These are phyloP conservation scores for Fusarium caatingaense DNA, from an alignment of 2,329 filamentous ascomycete genomes.

Conservation along the genomic window DNA sequence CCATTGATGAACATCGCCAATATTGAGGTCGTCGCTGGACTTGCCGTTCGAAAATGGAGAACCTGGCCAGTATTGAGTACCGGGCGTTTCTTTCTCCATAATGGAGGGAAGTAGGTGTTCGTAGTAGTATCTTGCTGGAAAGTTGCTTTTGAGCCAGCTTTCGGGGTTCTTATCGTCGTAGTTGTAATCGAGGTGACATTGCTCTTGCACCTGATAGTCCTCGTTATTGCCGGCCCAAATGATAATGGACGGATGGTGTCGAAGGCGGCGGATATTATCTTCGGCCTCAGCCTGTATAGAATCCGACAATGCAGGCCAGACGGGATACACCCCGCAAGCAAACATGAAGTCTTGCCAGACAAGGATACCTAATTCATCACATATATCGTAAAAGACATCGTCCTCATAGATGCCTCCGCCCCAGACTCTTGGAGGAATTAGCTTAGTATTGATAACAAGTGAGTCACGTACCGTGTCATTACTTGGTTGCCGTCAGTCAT, in stretches of 20 bases:
- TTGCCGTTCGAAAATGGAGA: conserved; percentile 67
- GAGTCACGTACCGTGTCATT: conserved; percentile 27
- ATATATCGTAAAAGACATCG: conserved; percentile 73
- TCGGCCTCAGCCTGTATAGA: conserved; percentile 70
- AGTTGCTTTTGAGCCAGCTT: conserved; percentile 79
- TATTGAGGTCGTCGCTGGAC: not conserved
- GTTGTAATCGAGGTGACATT: conserved; percentile 75
- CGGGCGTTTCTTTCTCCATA: conserved; percentile 60
- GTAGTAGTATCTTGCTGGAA: conserved; percentile 83
- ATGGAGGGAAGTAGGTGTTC: conserved; percentile 73
- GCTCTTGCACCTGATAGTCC: conserved; percentile 79
- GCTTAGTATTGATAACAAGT: too few species aligned
- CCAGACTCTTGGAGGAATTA: conserved; percentile 36
- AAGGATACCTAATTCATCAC: conserved; percentile 74
- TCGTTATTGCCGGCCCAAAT: conserved; percentile 88
- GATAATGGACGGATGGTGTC: conserved; percentile 74
- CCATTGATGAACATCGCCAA: conserved; percentile 81
- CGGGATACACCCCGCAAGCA: conserved; percentile 73
- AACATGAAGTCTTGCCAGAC: conserved; percentile 83
- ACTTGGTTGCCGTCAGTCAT: conserved; percentile 62
- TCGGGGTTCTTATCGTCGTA: conserved; percentile 73
- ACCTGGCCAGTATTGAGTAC: conserved; percentile 70
- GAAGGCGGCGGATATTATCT: conserved; percentile 69
- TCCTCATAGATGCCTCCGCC: conserved; percentile 66
- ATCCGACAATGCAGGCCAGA: conserved; percentile 61